Base-by-base conservation (phyloP, 805 yeast species). In the Cyberlindnera euphorbiae region DNA sequence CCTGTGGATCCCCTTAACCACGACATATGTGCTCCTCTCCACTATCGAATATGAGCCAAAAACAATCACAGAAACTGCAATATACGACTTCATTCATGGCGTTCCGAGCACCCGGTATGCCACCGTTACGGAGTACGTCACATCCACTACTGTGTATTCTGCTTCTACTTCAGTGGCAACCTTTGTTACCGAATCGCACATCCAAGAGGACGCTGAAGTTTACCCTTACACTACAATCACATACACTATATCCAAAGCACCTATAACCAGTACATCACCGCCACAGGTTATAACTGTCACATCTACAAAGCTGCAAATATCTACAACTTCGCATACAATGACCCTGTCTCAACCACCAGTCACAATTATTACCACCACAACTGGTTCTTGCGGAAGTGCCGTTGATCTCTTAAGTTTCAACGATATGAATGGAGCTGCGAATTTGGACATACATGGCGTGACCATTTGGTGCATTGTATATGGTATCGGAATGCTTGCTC, bases 211-310 rank as follows among this genome's bases (percentile, higher is more conserved):
- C 6, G 35, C 40, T 1, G 33, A 36, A 9, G 38, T 42, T 5
- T 36, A 21, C 26, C 51, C 54, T 27, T 29, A 38, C 28, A 37
- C 50, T 8, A 47, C 54, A 2, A 30, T 41, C 14, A 45, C 50
- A 4, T 29, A 28, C 14, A 42, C 50, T 1, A 24, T 35, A 10
- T 9, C 35, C 36, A 46, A n/a, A 10, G 14, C 28, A 17, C 33
- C 26, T 6, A 12, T 24, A 6, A n/a, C 22, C 32, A 8, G 11
- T 45, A 10, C 17, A 29, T 17, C 14, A n/a, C n/a, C n/a, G n/a
- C n/a, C n/a, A n/a, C n/a, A n/a, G n/a, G n/a, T n/a, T n/a, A n/a
- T n/a, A n/a, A n/a, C n/a, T n/a, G n/a, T n/a, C n/a, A n/a, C n/a
- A n/a, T n/a, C n/a, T n/a, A n/a, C n/a, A n/a, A n/a, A n/a, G n/a